Conservation (phyloP, 441 rosid species). For the Adansonia rubrostipa region DNA sequence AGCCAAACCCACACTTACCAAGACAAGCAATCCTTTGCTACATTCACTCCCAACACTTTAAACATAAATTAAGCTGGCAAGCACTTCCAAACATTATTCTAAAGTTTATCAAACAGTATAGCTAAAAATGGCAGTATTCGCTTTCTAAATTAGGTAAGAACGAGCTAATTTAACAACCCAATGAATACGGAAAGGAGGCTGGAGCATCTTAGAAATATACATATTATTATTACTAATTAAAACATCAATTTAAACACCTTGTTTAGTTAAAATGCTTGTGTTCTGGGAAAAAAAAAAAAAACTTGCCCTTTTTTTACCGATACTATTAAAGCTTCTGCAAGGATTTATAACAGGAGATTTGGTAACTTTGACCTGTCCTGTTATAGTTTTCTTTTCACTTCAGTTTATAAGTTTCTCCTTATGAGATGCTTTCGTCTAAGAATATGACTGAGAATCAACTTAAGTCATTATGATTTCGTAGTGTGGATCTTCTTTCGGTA, state of each 20-base stretch:
- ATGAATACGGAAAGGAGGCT: too few species aligned
- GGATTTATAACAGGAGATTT: background rate
- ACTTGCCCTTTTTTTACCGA: too few species aligned
- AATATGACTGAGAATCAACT: too few species aligned
- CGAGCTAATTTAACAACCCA: background rate
- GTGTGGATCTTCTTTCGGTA: too few species aligned
- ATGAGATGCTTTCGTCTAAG: too few species aligned
- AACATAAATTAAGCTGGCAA: background rate
- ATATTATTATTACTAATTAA: too few species aligned
- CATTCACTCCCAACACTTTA: background rate
- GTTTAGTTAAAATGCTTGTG: too few species aligned
- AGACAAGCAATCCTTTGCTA: constrained; percentile 36
- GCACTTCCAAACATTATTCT: background rate
- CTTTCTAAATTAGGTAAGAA: constrained; percentile 13
- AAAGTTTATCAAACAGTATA: background rate
- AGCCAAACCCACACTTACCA: constrained; percentile 22
- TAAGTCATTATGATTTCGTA: too few species aligned
- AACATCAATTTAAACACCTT: too few species aligned
- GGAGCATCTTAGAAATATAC: too few species aligned
- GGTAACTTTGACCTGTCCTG: constrained; percentile 13
- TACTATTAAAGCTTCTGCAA: too few species aligned
- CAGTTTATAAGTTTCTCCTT: background rate
- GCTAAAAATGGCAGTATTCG: background rate
- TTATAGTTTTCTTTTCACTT: background rate
- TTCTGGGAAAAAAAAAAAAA: too few species aligned